These are phyloP conservation scores for Tagetes patula DNA, from an alignment of 129 eudicot species.

Conservation along the genomic window DNA sequence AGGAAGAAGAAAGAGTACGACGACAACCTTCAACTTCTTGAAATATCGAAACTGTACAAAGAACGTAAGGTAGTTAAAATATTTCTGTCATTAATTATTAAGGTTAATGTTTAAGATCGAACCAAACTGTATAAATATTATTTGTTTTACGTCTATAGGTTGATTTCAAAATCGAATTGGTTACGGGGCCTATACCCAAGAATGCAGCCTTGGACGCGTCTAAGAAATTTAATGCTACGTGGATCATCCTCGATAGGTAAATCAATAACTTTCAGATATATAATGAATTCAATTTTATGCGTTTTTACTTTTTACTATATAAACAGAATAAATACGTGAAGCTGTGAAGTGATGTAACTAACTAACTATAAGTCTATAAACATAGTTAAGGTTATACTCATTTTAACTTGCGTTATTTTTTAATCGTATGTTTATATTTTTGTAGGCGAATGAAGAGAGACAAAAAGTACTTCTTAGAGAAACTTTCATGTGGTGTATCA, in stretches of 20 bases:
- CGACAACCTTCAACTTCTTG: constrained; percentile 33
- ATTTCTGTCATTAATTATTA: background rate
- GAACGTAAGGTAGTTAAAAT: constrained; percentile 31
- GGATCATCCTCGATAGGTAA: constrained; percentile 58
- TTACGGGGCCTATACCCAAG: constrained; percentile 43
- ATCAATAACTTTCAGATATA: background rate
- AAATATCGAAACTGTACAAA: constrained; percentile 37
- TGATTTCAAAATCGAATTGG: constrained; percentile 40
- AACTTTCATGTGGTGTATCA: constrained; percentile 57
- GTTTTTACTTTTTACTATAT: too few species aligned
- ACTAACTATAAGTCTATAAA: background rate
- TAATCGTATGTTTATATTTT: background rate
- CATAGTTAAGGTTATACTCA: background rate
- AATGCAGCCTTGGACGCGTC: constrained; percentile 37
- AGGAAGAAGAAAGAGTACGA: constrained; percentile 44
- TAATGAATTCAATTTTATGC: too few species aligned
- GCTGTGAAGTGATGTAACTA: too few species aligned
- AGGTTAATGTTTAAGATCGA: background rate
- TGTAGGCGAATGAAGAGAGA: constrained; percentile 48
- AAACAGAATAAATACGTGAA: too few species aligned
- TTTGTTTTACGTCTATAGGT: constrained; percentile 27
- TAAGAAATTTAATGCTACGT: constrained; percentile 38
- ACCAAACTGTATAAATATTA: background rate
- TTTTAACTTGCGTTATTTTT: too few species aligned
- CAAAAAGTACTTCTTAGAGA: constrained; percentile 31